phyloP scores from a whole-genome alignment of 345 rosid genomes.

The Bruguiera gymnorhiza region DNA sequence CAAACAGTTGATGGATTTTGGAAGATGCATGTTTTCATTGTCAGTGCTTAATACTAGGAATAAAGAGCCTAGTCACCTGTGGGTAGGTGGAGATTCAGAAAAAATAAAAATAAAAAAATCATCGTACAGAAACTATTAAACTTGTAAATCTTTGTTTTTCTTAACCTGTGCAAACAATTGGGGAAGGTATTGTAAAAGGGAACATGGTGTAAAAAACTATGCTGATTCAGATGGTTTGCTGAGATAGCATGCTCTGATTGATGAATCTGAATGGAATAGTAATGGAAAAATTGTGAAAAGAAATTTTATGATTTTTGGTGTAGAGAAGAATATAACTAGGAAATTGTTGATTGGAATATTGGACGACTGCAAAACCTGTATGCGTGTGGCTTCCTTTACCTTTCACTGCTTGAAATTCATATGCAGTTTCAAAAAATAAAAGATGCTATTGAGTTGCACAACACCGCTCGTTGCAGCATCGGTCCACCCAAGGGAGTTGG shows the following conservation, averaged over 20 bases:
- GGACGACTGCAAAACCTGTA: not conserved
- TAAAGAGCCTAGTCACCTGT: no score
- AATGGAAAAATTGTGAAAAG: not conserved
- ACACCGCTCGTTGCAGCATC: conserved; percentile 51
- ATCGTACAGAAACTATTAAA: not conserved
- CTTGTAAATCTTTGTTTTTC: not conserved
- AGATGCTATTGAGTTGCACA: conserved; percentile 71
- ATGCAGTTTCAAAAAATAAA: conserved; percentile 87
- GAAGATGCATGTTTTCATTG: no score
- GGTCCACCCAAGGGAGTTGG: conserved; percentile 58
- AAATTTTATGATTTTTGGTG: not conserved
- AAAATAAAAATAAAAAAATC: no score
- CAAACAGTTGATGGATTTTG: no score
- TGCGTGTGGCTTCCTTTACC: not conserved
- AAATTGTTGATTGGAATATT: not conserved
- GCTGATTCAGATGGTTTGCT: not conserved
- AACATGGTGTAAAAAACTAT: no score
- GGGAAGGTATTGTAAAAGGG: not conserved
- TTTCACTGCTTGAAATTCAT: not conserved
- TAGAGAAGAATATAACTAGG: not conserved
- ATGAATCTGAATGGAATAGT: not conserved
- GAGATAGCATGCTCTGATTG: not conserved
- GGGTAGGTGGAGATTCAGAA: not conserved
- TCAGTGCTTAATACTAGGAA: no score
- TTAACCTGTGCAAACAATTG: not conserved